A percentile compares a stretch with the other conserved stretches of the same genome.
phyloP scores from a whole-genome alignment of 2,329 filamentous ascomycete species.

The Penicillium sp. region DNA sequence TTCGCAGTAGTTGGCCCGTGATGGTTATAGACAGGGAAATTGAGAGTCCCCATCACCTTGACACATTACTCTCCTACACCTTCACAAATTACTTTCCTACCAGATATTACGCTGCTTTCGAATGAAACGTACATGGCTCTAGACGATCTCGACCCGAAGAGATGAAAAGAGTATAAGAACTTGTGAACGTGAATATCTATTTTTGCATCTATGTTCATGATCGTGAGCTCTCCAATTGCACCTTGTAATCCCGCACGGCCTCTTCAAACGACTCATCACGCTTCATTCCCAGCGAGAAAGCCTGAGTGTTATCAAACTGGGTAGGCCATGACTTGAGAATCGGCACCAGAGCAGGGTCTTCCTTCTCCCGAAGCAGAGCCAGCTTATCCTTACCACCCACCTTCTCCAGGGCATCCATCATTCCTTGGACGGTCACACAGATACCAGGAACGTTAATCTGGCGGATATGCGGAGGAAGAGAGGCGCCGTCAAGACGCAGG shows the following conservation, averaged over 20 bases:
- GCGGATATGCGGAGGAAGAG: constrained; percentile 46
- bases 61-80: too few relatives aligned
- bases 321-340: constrained; percentile 59
- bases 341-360: constrained; percentile 49
- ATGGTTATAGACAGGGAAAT: too few relatives aligned
- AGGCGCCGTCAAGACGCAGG: constrained; percentile 45
- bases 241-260: constrained; percentile 57
- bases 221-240: constrained; percentile 25
- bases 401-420: constrained; percentile 55
- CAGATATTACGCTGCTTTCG: too few relatives aligned
- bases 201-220: not conserved
- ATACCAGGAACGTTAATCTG: constrained; percentile 59
- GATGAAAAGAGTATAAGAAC: not conserved
- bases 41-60: too few relatives aligned
- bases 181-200: not conserved
- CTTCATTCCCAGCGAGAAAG: constrained; percentile 52
- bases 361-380: constrained; percentile 52
- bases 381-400: constrained; percentile 56
- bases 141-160: too few relatives aligned
- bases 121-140: too few relatives aligned
- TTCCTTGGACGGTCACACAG: constrained; percentile 54
- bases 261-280: constrained; percentile 54
- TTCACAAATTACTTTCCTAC: too few relatives aligned
- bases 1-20: too few relatives aligned
- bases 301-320: constrained; percentile 54